Conservation (phyloP, 768 basidiomycete genomes). For the Collybia mongolica region DNA sequence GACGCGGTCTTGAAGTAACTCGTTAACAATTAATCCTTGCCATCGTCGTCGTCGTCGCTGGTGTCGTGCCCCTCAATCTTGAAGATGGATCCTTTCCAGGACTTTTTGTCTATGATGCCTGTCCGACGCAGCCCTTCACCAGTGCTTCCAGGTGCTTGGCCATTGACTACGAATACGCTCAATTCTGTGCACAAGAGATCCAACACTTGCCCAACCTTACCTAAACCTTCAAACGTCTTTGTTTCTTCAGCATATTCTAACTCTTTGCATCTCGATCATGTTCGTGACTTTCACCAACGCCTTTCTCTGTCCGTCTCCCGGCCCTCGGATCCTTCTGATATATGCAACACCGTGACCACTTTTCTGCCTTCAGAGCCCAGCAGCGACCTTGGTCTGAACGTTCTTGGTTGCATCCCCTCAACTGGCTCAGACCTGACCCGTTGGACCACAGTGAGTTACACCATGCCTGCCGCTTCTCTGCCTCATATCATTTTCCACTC, state of each 20-base stretch:
- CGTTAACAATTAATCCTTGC: not conserved
- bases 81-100: too few relatives aligned
- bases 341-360: not conserved
- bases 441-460: constrained; percentile 12
- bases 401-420: constrained; percentile 7
- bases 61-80: too few relatives aligned
- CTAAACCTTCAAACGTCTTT: not conserved
- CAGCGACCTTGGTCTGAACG: not conserved
- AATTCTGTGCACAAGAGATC: constrained; percentile 15
- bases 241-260: not conserved
- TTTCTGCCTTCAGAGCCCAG: constrained; percentile 2
- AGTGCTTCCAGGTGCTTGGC: constrained; percentile 46
- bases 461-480: not conserved
- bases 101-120: not conserved
- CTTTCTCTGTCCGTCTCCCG: constrained; percentile 17
- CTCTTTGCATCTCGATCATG: constrained; percentile 23
- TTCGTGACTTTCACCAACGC: constrained; percentile 24
- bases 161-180: constrained; percentile 19
- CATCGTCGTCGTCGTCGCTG: too few relatives aligned
- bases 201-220: constrained; percentile 16
- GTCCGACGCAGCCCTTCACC: constrained; percentile 27
- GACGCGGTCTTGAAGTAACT: not conserved
- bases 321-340: not conserved
- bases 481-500: not conserved
- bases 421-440: constrained; percentile 21